Evolutionary conservation across 345 rosid genomes (phyloP), one percentile per base, ranked within the genome.

Genomic region (Aquilaria malaccensis): DNA sequence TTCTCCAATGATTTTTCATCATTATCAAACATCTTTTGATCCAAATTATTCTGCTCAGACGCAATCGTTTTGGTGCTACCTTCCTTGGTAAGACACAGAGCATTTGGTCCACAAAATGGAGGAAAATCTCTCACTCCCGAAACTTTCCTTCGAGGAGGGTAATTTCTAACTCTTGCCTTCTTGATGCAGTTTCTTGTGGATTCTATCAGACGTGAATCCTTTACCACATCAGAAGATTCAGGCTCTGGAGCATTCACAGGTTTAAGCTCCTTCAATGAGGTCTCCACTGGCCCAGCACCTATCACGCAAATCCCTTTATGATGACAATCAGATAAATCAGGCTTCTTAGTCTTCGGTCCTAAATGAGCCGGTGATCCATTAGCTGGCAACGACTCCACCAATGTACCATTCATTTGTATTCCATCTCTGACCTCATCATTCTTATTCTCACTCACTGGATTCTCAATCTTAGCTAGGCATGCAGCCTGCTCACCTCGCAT

Each of bases 41-140:
- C 64, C 54, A 72, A 57, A 52, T 32, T 61, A 4, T 59, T 59
- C 72, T 71, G 58, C 9, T 4, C 54, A 52, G 56, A 54, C 56
- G 67, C 37, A 61, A 55, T 30, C 54, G 52, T 63, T 52, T 67
- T 30, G 13, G 10, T 13, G 55, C 48, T 7, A 62, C 41, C 72
- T 56, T 64, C 76, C 56, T 60, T 60, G 11, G 30, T 9, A 63
- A 53, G 50, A 58, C 33, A 10, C 11, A 62, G 57, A 73, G 83
- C 71, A 45, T 74, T 83, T 65, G 74, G 65, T 68, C 88, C 84
- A 56, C 79, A 80, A 32, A 55, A 45, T 10, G 77, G 80, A 62
- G 95, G 85, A 60, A 80, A 89, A 65, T 77, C 78, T 70, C 89
- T 76, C 12, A 73, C 56, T 45, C 81, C 83, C 0, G 74, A 66